Evolutionary conservation across 805 yeast species (phyloP).

Genomic region (Torulaspora indica): DNA sequence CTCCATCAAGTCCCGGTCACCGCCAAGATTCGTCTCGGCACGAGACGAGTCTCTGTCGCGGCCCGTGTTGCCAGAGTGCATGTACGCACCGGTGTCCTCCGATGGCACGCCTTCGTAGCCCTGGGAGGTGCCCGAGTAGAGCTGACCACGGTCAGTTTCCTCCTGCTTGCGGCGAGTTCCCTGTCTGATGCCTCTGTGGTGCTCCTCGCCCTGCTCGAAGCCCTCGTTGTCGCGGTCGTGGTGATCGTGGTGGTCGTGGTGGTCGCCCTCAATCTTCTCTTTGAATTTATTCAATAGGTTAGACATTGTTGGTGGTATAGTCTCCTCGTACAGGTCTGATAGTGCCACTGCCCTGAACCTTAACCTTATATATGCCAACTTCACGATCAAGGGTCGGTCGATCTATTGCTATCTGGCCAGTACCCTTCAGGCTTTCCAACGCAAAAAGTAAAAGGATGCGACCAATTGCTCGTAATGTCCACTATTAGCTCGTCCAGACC

Average conservation of each 20-base stretch:
- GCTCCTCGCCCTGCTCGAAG: constrained; percentile 9
- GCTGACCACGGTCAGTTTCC: background rate
- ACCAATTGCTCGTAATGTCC: background rate
- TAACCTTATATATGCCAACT: background rate
- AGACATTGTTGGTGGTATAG: constrained; percentile 22
- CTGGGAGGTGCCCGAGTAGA: constrained; percentile 5
- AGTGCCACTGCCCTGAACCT: background rate
- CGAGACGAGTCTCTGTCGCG: constrained; percentile 9
- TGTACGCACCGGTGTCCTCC: constrained; percentile 7
- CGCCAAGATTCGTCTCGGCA: constrained; percentile 3
- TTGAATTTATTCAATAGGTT: constrained; percentile 32
- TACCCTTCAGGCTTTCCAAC: background rate
- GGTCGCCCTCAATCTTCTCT: constrained; percentile 28
- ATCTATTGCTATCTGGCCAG: background rate
- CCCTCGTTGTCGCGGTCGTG: constrained; percentile 9
- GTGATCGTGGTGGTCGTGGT: constrained; percentile 10
- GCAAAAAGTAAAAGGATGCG: background rate
- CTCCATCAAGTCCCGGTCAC: background rate
- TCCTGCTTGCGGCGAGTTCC: constrained; percentile 11
- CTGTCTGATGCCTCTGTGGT: constrained; percentile 6
- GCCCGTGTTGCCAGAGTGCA: constrained; percentile 11
- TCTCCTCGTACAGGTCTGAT: too few relatives aligned
- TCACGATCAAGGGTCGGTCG: background rate
- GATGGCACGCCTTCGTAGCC: constrained; percentile 12
- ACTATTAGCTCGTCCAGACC: background rate